phyloP scores from a whole-genome alignment of 2,329 filamentous ascomycete species.

The Chaetomium globosum region DNA sequence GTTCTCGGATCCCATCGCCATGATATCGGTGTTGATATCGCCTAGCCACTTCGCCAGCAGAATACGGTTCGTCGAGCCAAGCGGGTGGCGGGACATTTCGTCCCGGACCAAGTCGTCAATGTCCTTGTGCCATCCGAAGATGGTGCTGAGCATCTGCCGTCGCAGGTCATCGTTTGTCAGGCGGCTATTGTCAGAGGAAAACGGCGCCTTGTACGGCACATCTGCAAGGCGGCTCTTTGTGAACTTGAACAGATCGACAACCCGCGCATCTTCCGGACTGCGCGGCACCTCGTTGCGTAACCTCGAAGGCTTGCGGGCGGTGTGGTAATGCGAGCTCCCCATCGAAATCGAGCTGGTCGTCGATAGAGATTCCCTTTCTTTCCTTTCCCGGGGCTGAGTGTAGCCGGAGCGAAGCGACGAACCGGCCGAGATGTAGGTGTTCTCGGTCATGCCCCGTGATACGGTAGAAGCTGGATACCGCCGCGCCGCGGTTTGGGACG shows the following conservation, averaged over 20 bases:
- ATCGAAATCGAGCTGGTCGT: slow-evolving; percentile 55
- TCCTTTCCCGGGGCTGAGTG: slow-evolving; percentile 32
- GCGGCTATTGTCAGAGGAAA: slow-evolving; percentile 58
- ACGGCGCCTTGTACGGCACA: slow-evolving; percentile 75
- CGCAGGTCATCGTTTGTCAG: slow-evolving; percentile 79
- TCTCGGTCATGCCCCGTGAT: slow-evolving; percentile 61
- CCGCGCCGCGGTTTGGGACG: slow-evolving; percentile 53
- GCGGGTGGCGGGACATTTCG: slow-evolving; percentile 74
- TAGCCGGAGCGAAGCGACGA: slow-evolving; percentile 56
- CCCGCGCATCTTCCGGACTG: slow-evolving; percentile 73
- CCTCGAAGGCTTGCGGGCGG: slow-evolving; percentile 62
- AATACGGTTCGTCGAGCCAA: slow-evolving; percentile 75
- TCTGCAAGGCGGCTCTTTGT: slow-evolving; percentile 79
- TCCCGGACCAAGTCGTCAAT: slow-evolving; percentile 80
- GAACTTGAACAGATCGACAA: slow-evolving; percentile 82
- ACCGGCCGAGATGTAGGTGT: slow-evolving; percentile 69
- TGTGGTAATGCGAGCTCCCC: slow-evolving; percentile 51
- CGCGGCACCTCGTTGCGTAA: slow-evolving; percentile 78
- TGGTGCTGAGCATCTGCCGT: slow-evolving; percentile 85
- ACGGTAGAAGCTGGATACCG: slow-evolving; percentile 53
- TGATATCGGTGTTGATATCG: slow-evolving; percentile 77
- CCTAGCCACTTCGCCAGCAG: slow-evolving; percentile 92
- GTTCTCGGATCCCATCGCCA: slow-evolving; percentile 78
- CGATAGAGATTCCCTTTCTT: slow-evolving; percentile 59
- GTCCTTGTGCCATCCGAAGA: slow-evolving; percentile 93